A percentile compares a stretch with the other conserved stretches of the same genome.
These are phyloP conservation scores for Wickerhamomyces tratensis DNA, from an alignment of 805 yeast genomes.

Conservation along the genomic window DNA sequence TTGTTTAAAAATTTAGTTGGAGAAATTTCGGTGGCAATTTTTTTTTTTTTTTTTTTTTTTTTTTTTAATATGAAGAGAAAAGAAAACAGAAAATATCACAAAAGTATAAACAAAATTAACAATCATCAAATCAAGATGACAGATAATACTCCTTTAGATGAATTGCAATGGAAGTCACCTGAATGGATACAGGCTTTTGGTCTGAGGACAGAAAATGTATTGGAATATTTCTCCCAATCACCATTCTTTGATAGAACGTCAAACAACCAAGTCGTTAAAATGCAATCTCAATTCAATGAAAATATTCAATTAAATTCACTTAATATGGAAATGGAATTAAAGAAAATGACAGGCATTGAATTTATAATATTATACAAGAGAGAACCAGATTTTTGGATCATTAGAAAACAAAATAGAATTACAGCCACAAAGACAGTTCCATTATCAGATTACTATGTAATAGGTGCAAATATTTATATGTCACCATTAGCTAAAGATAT, in stretches of 20 bases:
- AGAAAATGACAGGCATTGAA: slow-evolving; percentile 79
- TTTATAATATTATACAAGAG: slow-evolving; percentile 64
- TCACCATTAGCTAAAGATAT: slow-evolving; percentile 73
- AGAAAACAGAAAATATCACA: too few relatives aligned
- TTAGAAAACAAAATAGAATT: slow-evolving; percentile 68
- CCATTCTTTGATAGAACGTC: slow-evolving; percentile 94
- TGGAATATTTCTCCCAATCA: slow-evolving; percentile 87
- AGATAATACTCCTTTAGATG: slow-evolving; percentile 47
- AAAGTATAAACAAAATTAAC: too few relatives aligned
- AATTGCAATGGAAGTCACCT: slow-evolving; percentile 94
- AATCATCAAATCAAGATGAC: slow-evolving; percentile 4
- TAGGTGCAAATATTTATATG: slow-evolving; percentile 89
- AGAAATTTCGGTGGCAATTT: background rate
- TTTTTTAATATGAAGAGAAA: too few relatives aligned
- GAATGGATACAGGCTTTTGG: slow-evolving; percentile 94
- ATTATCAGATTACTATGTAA: slow-evolving; percentile 73
- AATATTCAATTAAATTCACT: slow-evolving; percentile 24
- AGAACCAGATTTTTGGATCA: slow-evolving; percentile 91
- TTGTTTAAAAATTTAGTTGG: too few relatives aligned
- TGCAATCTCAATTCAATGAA: slow-evolving; percentile 85
- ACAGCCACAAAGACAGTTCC: slow-evolving; percentile 41
- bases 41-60: too few relatives aligned
- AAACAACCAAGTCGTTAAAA: slow-evolving; percentile 86
- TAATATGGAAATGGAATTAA: slow-evolving; percentile 45
- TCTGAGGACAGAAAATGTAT: slow-evolving; percentile 76